Conservation (phyloP, 2,329 filamentous ascomycete genomes). For the Fusarium mundagurra region DNA sequence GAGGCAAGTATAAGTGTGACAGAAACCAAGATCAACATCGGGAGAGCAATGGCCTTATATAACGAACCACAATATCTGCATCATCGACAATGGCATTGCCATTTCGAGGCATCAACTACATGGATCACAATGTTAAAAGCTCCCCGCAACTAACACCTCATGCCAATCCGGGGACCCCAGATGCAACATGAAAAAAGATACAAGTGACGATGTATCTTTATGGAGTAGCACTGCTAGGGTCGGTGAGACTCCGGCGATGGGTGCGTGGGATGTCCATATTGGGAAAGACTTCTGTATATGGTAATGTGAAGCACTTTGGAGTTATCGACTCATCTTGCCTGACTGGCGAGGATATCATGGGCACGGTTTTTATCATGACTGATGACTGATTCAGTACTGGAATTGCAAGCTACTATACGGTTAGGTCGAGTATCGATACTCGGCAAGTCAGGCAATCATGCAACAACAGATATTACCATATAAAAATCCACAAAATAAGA, state of each 20-base stretch:
- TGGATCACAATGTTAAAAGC: background rate
- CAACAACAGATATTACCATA: background rate
- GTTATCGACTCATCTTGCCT: background rate
- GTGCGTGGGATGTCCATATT: slow-evolving; percentile 11
- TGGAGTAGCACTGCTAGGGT: background rate
- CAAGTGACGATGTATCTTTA: background rate
- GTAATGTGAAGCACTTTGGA: slow-evolving; percentile 16
- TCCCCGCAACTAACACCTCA: background rate
- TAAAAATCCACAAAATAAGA: background rate
- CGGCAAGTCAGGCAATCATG: background rate
- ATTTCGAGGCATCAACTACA: background rate
- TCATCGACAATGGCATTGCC: background rate
- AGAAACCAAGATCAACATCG: background rate
- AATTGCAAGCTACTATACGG: background rate
- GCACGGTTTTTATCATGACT: too few species aligned
- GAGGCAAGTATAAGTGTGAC: background rate
- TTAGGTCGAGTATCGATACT: background rate
- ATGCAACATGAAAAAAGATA: slow-evolving; percentile 7
- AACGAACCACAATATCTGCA: background rate
- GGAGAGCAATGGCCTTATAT: slow-evolving; percentile 3
- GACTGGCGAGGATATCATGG: background rate
- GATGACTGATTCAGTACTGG: background rate
- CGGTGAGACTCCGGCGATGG: slow-evolving; percentile 21
- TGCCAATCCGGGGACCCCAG: slow-evolving; percentile 40
- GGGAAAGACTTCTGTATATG: slow-evolving; percentile 12